Conservation (phyloP, 1,284 basidiomycete species). For the Moesziomyces globuligerus region DNA sequence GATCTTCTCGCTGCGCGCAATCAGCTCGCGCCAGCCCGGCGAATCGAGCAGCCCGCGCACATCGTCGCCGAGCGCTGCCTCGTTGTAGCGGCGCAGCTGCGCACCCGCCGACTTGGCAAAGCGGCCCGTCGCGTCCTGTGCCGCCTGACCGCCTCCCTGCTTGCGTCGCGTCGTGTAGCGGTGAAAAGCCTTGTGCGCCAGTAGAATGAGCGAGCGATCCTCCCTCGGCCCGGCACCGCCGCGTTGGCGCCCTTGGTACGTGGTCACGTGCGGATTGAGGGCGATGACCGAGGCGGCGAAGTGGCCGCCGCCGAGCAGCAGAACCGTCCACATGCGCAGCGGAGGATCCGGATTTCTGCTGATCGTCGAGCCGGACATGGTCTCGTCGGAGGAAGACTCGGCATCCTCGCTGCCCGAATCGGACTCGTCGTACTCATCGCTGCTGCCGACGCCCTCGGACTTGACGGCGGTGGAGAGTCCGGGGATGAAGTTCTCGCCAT, state of each 20-base stretch:
- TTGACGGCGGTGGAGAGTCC: constrained; percentile 30
- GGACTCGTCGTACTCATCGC: constrained; percentile 31
- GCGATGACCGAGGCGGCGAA: constrained; percentile 90
- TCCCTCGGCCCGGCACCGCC: constrained; percentile 27
- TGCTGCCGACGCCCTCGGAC: constrained; percentile 17
- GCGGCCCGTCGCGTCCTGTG: constrained; percentile 88
- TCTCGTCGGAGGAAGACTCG: constrained; percentile 19
- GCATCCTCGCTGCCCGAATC: constrained; percentile 16
- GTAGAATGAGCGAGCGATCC: constrained; percentile 73
- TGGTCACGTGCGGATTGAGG: constrained; percentile 68
- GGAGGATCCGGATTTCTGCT: constrained; percentile 45
- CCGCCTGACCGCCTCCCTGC: constrained; percentile 92
- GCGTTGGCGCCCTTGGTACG: constrained; percentile 24
- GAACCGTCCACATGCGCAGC: constrained; percentile 83
- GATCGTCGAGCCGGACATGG: constrained; percentile 22
- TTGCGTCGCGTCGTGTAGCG: constrained; percentile 97
- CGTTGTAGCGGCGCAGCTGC: constrained; percentile 91
- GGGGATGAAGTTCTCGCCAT: constrained; percentile 53
- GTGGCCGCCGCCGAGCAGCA: constrained; percentile 96
- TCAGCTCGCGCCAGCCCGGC: constrained; percentile 58
- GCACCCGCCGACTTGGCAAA: constrained; percentile 96
- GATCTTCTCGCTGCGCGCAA: constrained; percentile 59
- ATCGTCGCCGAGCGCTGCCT: constrained; percentile 88
- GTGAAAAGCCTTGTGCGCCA: constrained; percentile 96
- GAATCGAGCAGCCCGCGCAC: constrained; percentile 63